These are phyloP conservation scores for Cadophora malorum DNA, from an alignment of 2,329 filamentous ascomycete species.

Conservation along the genomic window DNA sequence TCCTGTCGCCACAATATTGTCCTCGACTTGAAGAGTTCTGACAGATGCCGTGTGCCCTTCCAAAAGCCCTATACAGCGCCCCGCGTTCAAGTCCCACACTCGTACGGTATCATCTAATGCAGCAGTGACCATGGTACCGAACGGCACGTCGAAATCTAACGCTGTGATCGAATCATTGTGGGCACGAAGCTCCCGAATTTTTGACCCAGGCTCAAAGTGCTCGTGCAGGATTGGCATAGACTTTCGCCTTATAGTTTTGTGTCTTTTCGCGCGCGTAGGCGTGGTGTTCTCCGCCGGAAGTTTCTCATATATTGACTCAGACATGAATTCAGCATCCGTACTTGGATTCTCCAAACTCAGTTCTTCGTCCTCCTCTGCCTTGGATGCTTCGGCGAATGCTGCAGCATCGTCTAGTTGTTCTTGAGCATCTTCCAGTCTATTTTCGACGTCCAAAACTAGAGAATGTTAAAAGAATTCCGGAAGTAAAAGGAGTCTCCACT, in stretches of 20 bases:
- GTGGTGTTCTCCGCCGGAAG: conserved; percentile 65
- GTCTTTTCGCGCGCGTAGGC: conserved; percentile 58
- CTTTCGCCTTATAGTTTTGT: conserved; percentile 69
- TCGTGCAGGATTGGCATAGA: conserved; percentile 97
- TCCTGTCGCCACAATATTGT: conserved; percentile 93
- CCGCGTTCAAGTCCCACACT: conserved; percentile 96
- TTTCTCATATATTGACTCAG: conserved; percentile 96
- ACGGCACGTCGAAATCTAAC: conserved; percentile 95
- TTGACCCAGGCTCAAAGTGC: conserved; percentile 88
- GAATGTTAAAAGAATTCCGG: conserved; percentile 26
- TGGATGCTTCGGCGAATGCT: conserved; percentile 57
- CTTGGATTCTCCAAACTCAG: conserved; percentile 50
- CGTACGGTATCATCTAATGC: conserved; percentile 91
- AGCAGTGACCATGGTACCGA: conserved; percentile 91
- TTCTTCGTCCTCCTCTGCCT: conserved; percentile 61
- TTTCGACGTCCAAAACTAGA: conserved; percentile 67
- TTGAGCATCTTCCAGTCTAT: conserved; percentile 66
- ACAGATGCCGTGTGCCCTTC: conserved; percentile 97
- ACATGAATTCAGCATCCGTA: conserved; percentile 80
- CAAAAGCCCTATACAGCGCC: conserved; percentile 86
- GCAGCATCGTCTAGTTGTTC: conserved; percentile 64
- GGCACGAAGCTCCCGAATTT: conserved; percentile 86
- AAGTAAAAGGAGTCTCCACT: conserved; percentile 45
- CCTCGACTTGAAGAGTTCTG: conserved; percentile 88
- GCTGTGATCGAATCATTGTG: conserved; percentile 89